phyloP scores from a whole-genome alignment of 192 early-diverging fungal genomes.

The Backusella luteola region DNA sequence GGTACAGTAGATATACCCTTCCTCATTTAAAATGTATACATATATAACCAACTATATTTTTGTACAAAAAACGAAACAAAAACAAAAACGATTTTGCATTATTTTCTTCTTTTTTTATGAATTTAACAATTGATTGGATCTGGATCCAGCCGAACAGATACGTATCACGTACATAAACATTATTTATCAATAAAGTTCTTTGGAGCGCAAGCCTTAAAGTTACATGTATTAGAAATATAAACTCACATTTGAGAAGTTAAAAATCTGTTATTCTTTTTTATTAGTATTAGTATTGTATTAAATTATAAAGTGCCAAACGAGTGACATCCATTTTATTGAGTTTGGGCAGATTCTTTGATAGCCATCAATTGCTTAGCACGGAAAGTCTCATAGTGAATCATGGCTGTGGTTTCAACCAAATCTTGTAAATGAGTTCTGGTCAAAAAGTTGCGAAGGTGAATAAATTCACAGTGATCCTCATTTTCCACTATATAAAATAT shows the following conservation, averaged over 20 bases:
- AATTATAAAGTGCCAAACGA: background rate
- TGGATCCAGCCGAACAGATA: background rate
- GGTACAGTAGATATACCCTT: background rate
- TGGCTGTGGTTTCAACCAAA: slow-evolving; percentile 88
- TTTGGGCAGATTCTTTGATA: slow-evolving; percentile 53
- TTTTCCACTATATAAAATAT: slow-evolving; percentile 70
- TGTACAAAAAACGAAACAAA: background rate
- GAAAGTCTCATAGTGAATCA: slow-evolving; percentile 95
- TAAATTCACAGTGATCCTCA: slow-evolving; percentile 93
- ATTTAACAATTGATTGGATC: background rate
- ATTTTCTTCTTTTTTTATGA: background rate
- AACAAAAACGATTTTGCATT: background rate
- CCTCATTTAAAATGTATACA: background rate
- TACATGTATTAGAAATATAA: background rate
- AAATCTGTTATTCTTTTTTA: background rate
- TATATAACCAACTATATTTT: background rate
- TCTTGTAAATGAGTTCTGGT: slow-evolving; percentile 89
- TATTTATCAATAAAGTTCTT: background rate
- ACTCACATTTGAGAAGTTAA: background rate
- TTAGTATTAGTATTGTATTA: slow-evolving; percentile 2
- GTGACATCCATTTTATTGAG: background rate
- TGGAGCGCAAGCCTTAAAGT: background rate
- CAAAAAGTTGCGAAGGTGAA: slow-evolving; percentile 89
- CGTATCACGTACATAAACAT: background rate
- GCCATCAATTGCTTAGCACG: slow-evolving; percentile 67